phyloP scores from a whole-genome alignment of 257 asterid species.

The Misopates orontium region DNA sequence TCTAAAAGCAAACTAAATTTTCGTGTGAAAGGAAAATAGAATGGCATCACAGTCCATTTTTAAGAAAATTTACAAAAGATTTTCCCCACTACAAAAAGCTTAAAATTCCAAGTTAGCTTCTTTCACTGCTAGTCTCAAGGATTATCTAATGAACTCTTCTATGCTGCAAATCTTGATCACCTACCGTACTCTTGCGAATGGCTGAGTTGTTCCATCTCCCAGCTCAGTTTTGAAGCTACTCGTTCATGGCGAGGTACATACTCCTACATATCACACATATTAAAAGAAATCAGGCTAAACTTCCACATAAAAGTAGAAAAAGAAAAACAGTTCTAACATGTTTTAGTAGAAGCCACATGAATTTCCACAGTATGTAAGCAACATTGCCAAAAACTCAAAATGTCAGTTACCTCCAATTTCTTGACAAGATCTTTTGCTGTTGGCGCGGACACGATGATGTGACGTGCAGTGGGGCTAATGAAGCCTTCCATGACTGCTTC shows the following conservation, averaged over 20 bases:
- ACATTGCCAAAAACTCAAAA: not conserved
- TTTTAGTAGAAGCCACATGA: too few relatives aligned
- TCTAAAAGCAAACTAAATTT: slow-evolving; percentile 31
- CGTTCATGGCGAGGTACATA: slow-evolving; percentile 58
- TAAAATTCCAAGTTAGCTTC: slow-evolving; percentile 45
- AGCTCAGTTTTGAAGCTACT: slow-evolving; percentile 56
- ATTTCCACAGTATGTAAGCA: not conserved
- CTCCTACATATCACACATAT: slow-evolving; percentile 33
- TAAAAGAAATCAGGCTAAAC: not conserved
- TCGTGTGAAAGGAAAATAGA: slow-evolving; percentile 33
- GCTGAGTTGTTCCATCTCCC: slow-evolving; percentile 60
- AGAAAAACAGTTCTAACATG: too few relatives aligned
- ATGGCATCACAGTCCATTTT: slow-evolving; percentile 27
- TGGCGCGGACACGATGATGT: slow-evolving; percentile 90
- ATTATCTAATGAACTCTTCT: slow-evolving; percentile 28
- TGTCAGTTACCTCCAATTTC: slow-evolving; percentile 73
- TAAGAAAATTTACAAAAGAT: slow-evolving; percentile 53
- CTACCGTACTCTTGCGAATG: slow-evolving; percentile 43
- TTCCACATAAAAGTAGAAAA: too few relatives aligned
- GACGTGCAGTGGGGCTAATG: slow-evolving; percentile 81
- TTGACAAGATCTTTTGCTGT: slow-evolving; percentile 77
- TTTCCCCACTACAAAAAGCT: slow-evolving; percentile 38
- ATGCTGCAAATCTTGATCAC: slow-evolving; percentile 37
- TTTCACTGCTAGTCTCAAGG: slow-evolving; percentile 34
- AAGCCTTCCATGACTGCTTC: slow-evolving; percentile 94